Base-by-base conservation (phyloP, 805 yeast genomes). In the Starmera dryadoides region DNA sequence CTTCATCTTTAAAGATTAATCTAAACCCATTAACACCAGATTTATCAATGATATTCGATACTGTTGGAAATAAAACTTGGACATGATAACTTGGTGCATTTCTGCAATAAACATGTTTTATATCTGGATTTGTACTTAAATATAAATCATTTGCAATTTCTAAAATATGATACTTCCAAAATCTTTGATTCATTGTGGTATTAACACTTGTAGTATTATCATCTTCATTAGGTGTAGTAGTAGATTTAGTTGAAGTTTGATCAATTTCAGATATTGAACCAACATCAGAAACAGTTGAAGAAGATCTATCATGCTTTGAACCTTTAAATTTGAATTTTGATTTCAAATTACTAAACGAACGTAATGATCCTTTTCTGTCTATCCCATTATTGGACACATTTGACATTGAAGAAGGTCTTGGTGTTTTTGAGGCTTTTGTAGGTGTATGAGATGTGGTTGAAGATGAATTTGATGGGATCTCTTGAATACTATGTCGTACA, bases 61-160 rank as follows among this genome's bases (percentile, higher is more conserved):
- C 11, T 15, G 26, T 42, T 6, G 49, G 53, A 31, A 33, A 58
- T 31, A 58, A 53, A 2, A 71, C 47, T 37, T 69, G 68, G 14
- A 80, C 74, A 47, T 69, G 75, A 49, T 74, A 78, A 3, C 85
- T 78, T 0, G 87, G 87, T 0, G 77, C 85, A 46, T 68, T 66
- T 25, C 83, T 62, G 39, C 82, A 73, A 45, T 69, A 72, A 29
- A 74, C 55, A 52, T 81, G 87, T 44, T 73, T 69, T 16, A 65
- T 57, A 18, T 77, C 79, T 0, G 88, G 88, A 47, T 78, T 81
- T 0, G 89, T 81, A 1, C 87, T 72, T 34, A 81, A 51, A 51
- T 79, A 80, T 35, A 78, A 59, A 46, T 74, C 79, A 30, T 65
- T 68, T 10, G 79, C 77, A 37, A 77, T 60, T 39, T 66, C 69